Base-by-base conservation (phyloP, 1,139 yeast genomes). In the Candida sp. region DNA sequence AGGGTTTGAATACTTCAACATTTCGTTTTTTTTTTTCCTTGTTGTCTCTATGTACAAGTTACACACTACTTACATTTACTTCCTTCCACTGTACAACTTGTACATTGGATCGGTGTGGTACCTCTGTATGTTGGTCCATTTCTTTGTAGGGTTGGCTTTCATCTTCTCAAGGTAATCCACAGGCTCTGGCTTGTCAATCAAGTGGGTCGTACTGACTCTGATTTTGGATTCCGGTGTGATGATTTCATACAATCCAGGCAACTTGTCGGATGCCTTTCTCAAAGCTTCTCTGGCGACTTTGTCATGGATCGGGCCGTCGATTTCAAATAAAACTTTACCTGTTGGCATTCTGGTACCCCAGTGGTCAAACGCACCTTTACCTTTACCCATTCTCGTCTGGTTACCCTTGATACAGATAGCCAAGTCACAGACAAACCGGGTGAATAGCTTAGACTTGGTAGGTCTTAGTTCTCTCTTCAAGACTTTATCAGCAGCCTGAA, bases 351-450 rank as follows among this genome's bases (percentile, higher is more conserved):
- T 84, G 42, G 87, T 90, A 58, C 96, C 96, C 98, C 98, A 96
- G 75, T 91, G 96, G 63, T 92, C 97, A 67, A 94, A 93, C 0
- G 96, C 87, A 71, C 99, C 99, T 72, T 94, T 94, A 77, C 99
- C 99, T 72, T 96, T 94, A 78, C 99, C 99, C 99, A 94, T 94
- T 86, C 99, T 94, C 22, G 98, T 91, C 69, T 94, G 98, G 70
- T 96, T 94, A 76, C 99, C 99, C 75, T 94, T 94, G 52, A 90
- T 85, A 72, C 98, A 93, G 23, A 94, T 96, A 0, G 98, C 96
- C 52, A 91, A 81, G 68, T 90, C 88, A 46, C 97, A 89, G 46
- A 87, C 85, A 56, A 93, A 78, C 63, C 99, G 83, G 58, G 96
- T 86, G 77, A 89, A 86, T 49, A 91, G 76, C 60, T 83, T 76